These are phyloP conservation scores for Diaporthe helianthi DNA, from an alignment of 2,329 filamentous ascomycete species.

Conservation along the genomic window DNA sequence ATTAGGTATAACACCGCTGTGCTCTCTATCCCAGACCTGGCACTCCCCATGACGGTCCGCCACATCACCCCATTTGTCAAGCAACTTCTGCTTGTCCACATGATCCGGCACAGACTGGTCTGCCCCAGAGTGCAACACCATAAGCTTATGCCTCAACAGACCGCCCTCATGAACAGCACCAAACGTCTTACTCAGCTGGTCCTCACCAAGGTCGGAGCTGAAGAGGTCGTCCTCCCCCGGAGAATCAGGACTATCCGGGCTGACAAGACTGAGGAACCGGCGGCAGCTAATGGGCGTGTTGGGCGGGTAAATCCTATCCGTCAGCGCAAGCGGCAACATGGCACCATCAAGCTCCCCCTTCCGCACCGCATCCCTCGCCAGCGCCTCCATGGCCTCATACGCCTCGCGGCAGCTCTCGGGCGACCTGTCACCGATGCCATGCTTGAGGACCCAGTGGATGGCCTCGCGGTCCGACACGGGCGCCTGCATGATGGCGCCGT, in stretches of 20 bases:
- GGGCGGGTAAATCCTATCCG: conserved; percentile 41
- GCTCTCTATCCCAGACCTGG: conserved; percentile 53
- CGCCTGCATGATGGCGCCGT: conserved; percentile 69
- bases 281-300: conserved; percentile 42
- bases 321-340: conserved; percentile 45
- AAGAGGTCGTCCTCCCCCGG: conserved; percentile 70
- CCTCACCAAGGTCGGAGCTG: conserved; percentile 63
- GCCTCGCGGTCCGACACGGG: conserved; percentile 68
- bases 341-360: conserved; percentile 40
- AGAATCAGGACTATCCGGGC: conserved; percentile 52
- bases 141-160: conserved; percentile 46
- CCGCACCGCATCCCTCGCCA: conserved; percentile 43
- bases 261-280: conserved; percentile 54
- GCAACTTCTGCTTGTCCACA: conserved; percentile 51
- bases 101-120: conserved; percentile 52
- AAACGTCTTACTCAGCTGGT: conserved; percentile 60
- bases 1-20: conserved; percentile 55
- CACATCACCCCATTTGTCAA: conserved; percentile 51
- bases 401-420: conserved; percentile 44
- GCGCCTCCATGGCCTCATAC: conserved; percentile 45
- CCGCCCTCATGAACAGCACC: conserved; percentile 51
- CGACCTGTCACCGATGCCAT: conserved; percentile 42
- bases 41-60: conserved; percentile 44
- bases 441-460: conserved; percentile 47
- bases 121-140: conserved; percentile 53